Evolutionary conservation across 140 eudicot species (phyloP), one percentile per base, ranked within the genome.

Genomic region (Bidens hawaiensis): DNA sequence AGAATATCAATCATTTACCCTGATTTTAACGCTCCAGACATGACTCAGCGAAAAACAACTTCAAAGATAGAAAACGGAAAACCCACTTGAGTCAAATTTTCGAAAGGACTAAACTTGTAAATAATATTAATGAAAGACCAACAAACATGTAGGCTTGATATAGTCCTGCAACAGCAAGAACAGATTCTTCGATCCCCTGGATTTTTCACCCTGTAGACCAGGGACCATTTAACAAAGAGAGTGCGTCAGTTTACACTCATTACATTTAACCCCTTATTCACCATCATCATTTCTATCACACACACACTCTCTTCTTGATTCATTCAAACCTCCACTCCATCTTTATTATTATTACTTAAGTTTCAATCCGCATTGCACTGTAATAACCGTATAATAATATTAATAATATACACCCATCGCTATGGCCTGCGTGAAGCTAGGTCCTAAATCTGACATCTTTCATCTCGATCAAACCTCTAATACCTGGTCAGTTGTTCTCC

Each of bases 361-460:
- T 11, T 53, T 26, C 49, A 30, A 50, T 21, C 38, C 33, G 38
- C 56, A 36, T 30, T 33, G 38, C 36, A 30, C 10, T 45, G 4
- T n/a, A 65, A n/a, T n/a, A 30, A 30, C 34, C 34, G 34, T 30
- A 30, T 30, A 30, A 3, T 3, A 4, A 30, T 7, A 4, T 4
- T 30, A 4, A 30, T 30, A 7, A 8, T 36, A 9, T 36, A 36
- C 11, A 36, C 40, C 68, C 45, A 58, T 36, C 17, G 58, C 45
- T 12, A 73, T 67, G 81, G 75, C 77, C 14, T 83, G 77, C 83
- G 74, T 77, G 75, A 77, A 74, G 66, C 43, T 83, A 76, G 90
- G 90, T 62, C 80, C 90, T 26, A 83, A 83, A 74, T 54, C 86
- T 30, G 86, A 77, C 15, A 79, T 71, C 38, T 83, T 83, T 52